phyloP scores from a whole-genome alignment of 1,284 basidiomycete genomes.

The Afroboletus lepidellus region DNA sequence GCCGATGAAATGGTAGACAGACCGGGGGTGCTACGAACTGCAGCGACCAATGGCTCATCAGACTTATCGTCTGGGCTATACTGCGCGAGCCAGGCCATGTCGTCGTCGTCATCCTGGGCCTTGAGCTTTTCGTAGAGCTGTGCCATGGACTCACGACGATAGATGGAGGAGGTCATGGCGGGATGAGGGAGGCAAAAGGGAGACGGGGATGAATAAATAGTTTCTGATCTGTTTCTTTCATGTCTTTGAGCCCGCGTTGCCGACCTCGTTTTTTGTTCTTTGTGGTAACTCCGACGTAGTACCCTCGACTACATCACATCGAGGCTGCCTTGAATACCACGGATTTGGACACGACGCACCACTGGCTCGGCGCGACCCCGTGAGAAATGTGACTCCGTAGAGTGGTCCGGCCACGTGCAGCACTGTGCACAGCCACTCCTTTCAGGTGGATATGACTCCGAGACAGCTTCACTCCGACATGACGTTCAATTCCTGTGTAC shows the following conservation, averaged over 20 bases:
- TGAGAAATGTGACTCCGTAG: conserved; percentile 32
- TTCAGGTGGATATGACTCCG: conserved; percentile 6
- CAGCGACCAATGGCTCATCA: conserved; percentile 27
- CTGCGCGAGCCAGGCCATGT: conserved; percentile 36
- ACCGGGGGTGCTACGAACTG: conserved; percentile 19
- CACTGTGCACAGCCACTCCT: conserved; percentile 18
- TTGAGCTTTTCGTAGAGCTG: conserved; percentile 36
- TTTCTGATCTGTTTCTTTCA: conserved; percentile 35
- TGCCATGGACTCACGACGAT: conserved; percentile 36
- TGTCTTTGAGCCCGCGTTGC: conserved; percentile 38
- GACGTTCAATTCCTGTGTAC: conserved; percentile 17
- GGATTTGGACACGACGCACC: conserved; percentile 18
- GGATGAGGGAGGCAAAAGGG: conserved; percentile 18
- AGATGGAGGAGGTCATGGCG: conserved; percentile 32
- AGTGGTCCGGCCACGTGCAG: conserved; percentile 22
- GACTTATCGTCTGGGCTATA: conserved; percentile 35
- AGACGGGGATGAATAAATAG: conserved; percentile 31
- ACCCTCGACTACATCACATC: conserved; percentile 36
- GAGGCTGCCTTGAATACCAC: conserved; percentile 32
- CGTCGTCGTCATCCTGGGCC: conserved; percentile 36
- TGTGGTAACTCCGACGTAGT: conserved; percentile 38
- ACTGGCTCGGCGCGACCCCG: conserved; percentile 17
- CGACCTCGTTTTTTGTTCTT: conserved; percentile 42
- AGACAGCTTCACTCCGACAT: conserved; percentile 9
- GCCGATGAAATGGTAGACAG: conserved; percentile 31